Conservation (phyloP, 2,329 filamentous ascomycete species). For the Dactylonectria estremocensis region DNA sequence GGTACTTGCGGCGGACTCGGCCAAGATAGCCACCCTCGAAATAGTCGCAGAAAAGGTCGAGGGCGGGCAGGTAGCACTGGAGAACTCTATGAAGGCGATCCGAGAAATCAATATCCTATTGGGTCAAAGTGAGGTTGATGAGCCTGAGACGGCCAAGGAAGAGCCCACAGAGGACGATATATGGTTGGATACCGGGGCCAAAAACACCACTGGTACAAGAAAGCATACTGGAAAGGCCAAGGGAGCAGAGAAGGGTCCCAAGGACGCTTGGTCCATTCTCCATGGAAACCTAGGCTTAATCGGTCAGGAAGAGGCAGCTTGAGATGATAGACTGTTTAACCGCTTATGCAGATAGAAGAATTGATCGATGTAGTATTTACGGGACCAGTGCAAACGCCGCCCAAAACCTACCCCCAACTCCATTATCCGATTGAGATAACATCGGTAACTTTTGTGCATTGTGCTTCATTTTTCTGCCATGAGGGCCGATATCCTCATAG, state of each 20-base stretch:
- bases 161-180: slow-evolving; percentile 48
- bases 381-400: slow-evolving; percentile 45
- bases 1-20: slow-evolving; percentile 72
- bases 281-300: slow-evolving; percentile 70
- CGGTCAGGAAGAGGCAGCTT: slow-evolving; percentile 52
- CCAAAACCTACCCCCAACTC: slow-evolving; percentile 44
- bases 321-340: slow-evolving; percentile 30
- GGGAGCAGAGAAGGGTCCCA: slow-evolving; percentile 42
- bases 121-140: slow-evolving; percentile 52
- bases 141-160: slow-evolving; percentile 40
- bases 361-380: slow-evolving; percentile 35
- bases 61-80: slow-evolving; percentile 69
- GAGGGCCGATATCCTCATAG: slow-evolving; percentile 84
- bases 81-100: slow-evolving; percentile 65
- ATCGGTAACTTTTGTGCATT: slow-evolving; percentile 5
- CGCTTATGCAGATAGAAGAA: slow-evolving; percentile 31
- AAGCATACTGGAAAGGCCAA: slow-evolving; percentile 49
- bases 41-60: slow-evolving; percentile 73
- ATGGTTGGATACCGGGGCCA: slow-evolving; percentile 55
- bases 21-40: slow-evolving; percentile 72
- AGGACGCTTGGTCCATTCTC: slow-evolving; percentile 66
- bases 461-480: slow-evolving; percentile 64
- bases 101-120: slow-evolving; percentile 66
- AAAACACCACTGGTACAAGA: slow-evolving; percentile 40
- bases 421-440: slow-evolving; percentile 34